Evolutionary conservation across 2,329 filamentous ascomycete species (phyloP), one percentile per base, ranked within the genome.

Genomic region (Aspergillus ochraceus): DNA sequence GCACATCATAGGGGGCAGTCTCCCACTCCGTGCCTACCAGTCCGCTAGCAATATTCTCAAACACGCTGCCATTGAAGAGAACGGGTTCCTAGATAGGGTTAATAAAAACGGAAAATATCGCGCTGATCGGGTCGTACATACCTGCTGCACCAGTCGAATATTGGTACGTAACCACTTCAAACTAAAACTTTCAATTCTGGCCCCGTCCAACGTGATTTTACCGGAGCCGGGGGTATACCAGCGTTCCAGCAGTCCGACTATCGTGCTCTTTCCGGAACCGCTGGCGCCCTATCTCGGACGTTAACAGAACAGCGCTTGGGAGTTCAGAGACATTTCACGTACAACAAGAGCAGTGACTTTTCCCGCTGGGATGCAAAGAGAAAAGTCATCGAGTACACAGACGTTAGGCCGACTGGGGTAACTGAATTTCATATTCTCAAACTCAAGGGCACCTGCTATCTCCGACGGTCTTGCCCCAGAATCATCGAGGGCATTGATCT

Each of bases 11-110:
- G 49, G 55, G 49, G 54, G 52, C 9, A 12, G 49, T 36, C 14
- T 42, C 36, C 36, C 46, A 58, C 56, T 78, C 77, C 17, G 83
- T 84, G 54, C 84, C 64, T 71, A 78, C 71, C 3, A 84, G 71
- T 2, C 82, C 82, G 45, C 79, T 70, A 1, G 77, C 77, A 52
- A 97, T 95, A 74, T 96, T 96, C 49, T 90, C 85, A 70, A 84
- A 91, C 65, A 97, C 93, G 0, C 90, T 91, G 0, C 88, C 91
- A 54, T 87, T 86, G 71, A 97, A 96, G 0, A 97, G 82, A 0
- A 90, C 88, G 1, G 92, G 91, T 70, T 97, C 92, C 71, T 36
- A 4, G 26, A 9, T 29, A 36, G 10, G 3, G 11, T 36, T 36
- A 36, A 2, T 36, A 36, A 14, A 14, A 36, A 12, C 11, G 9